Evolutionary conservation across 805 yeast genomes (phyloP).

Genomic region (Saccharomycopsis guyanensis): DNA sequence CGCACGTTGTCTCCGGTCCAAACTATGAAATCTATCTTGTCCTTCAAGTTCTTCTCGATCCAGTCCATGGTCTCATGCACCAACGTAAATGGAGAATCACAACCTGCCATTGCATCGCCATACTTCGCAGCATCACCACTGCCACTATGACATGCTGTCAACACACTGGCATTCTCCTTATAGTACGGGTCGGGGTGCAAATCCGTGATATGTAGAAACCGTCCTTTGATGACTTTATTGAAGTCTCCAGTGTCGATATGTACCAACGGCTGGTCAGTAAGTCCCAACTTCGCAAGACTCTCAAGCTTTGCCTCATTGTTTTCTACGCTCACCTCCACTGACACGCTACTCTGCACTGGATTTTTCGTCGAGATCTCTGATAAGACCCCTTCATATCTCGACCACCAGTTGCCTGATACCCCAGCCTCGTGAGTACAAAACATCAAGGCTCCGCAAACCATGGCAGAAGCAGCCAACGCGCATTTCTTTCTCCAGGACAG

Average conservation of each 20-base stretch:
- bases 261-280: slow-evolving; percentile 2
- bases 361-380: neutral
- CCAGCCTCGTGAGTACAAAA: neutral
- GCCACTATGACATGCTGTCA: slow-evolving; percentile 48
- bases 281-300: slow-evolving; percentile 1
- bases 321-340: neutral
- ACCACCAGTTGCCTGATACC: neutral
- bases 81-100: slow-evolving; percentile 64
- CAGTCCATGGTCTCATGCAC: slow-evolving; percentile 59
- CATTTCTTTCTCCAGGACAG: neutral
- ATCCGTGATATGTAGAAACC: slow-evolving; percentile 82
- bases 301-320: neutral
- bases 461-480: neutral
- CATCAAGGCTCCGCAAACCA: neutral
- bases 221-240: slow-evolving; percentile 47
- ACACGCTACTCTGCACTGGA: neutral
- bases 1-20: slow-evolving; percentile 91
- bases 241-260: neutral
- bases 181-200: slow-evolving; percentile 77
- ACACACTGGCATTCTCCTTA: slow-evolving; percentile 41
- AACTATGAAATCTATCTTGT: slow-evolving; percentile 74
- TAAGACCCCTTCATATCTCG: neutral
- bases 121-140: slow-evolving; percentile 51
- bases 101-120: slow-evolving; percentile 71
- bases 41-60: slow-evolving; percentile 56